A percentile compares a stretch with the other conserved stretches of the same genome.
phyloP scores from a whole-genome alignment of 768 basidiomycete genomes.

The Termitomyces sp. region DNA sequence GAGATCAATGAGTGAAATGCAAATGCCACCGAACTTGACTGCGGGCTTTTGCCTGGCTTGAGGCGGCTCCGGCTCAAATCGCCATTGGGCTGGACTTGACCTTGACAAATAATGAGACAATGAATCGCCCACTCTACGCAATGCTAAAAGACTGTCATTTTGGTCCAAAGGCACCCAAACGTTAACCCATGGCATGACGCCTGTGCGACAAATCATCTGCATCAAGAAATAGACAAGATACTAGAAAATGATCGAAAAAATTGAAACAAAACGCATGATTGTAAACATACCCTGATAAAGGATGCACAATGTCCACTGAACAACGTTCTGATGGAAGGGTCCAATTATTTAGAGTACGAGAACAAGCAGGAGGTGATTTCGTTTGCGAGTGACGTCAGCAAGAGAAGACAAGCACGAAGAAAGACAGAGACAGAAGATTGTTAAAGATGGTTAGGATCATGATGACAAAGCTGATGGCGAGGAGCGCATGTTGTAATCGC shows the following conservation, averaged over 20 bases:
- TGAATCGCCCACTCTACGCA: constrained; percentile 53
- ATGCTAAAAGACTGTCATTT: constrained; percentile 29
- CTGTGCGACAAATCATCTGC: constrained; percentile 43
- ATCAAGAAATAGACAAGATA: neutral
- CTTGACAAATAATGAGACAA: too few relatives aligned
- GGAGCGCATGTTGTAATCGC: constrained; percentile 81
- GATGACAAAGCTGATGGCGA: constrained; percentile 87
- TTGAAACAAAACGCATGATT: constrained; percentile 34
- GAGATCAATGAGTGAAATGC: too few relatives aligned
- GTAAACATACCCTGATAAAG: constrained; percentile 60
- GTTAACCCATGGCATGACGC: constrained; percentile 36
- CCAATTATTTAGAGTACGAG: constrained; percentile 55
- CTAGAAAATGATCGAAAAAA: too few relatives aligned
- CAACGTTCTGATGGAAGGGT: constrained; percentile 43
- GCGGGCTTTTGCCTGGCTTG: too few relatives aligned
- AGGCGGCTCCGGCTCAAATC: too few relatives aligned
- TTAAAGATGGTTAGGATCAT: constrained; percentile 85
- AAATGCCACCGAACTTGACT: too few relatives aligned
- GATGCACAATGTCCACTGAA: constrained; percentile 42
- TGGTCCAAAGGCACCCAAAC: constrained; percentile 40
- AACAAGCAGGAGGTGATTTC: constrained; percentile 39
- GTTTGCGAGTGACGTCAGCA: constrained; percentile 26
- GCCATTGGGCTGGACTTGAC: too few relatives aligned
- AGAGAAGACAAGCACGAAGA: neutral
- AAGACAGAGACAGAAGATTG: constrained; percentile 59